Base-by-base conservation (phyloP, 1,284 basidiomycete species). In the Pseudozyma flocculosa region DNA sequence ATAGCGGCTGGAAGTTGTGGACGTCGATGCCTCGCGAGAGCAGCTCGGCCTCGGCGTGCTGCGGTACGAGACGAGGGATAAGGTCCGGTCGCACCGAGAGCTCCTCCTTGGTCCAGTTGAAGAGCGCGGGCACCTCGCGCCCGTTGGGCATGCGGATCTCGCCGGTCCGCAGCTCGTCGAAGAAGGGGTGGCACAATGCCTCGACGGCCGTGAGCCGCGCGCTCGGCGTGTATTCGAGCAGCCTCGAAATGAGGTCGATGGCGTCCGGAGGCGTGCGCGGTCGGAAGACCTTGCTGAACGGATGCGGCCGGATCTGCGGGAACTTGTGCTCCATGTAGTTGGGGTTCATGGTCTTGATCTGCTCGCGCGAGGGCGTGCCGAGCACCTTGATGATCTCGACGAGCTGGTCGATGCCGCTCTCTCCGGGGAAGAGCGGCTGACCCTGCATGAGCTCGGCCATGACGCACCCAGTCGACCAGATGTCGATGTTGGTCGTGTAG, bases 341-440 rank as follows among this genome's bases (percentile, higher is more conserved):
- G 45, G 95, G 94, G 81, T 99, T 99, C 94, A 99, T 99, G 70
- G 95, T 97, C 87, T 97, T 97, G 85, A 99, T 99, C 81, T 99
- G 95, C 79, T 98, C 95, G 70, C 94, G 84, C 54, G 94, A 94
- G 0, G 94, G 94, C 21, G 95, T 99, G 19, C 94, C 94, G 59
- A 99, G 86, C 40, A 99, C 92, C 82, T 99, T 99, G 87, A 99
- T 99, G 76, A 99, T 99, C 82, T 99, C 94, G 45, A 99, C 94
- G 72, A 99, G 81, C 82, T 99, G 94, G 81, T 99, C 94, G 76
- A 99, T 99, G 42, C 94, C 94, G 74, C 91, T 94, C 82, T 99
- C 95, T 65, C 94, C 94, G 3, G 94, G 94, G 86, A 99, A 99
- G 53, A 99, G 84, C 14, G 94, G 94, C 78, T 97, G 93, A 21